Evolutionary conservation across 2,329 filamentous ascomycete species (phyloP).

Genomic region (Cladosporium sp.): DNA sequence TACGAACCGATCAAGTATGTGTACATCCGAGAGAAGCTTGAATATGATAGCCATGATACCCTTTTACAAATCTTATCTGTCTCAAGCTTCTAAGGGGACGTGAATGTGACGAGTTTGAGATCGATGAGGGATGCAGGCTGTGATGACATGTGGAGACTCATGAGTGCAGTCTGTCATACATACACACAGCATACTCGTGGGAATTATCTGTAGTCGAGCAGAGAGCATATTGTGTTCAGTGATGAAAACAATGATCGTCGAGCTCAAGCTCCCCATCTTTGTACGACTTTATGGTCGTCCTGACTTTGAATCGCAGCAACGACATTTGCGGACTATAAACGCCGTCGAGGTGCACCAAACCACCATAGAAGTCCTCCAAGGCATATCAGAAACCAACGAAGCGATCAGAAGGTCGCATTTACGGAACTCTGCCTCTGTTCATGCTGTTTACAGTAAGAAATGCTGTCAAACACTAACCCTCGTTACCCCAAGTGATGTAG

Average conservation of each 20-base stretch:
- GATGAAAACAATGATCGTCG: background rate
- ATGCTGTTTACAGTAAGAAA: too few relatives aligned
- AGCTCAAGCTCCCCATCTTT: background rate
- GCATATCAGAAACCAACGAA: too few relatives aligned
- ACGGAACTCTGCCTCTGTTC: too few relatives aligned
- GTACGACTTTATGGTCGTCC: background rate
- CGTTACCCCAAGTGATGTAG: too few relatives aligned
- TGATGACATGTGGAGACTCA: too few relatives aligned
- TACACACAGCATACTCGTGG: too few relatives aligned
- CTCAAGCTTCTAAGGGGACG: background rate
- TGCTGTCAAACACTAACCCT: too few relatives aligned
- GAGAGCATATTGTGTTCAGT: too few relatives aligned
- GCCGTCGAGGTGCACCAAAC: background rate
- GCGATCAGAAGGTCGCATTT: too few relatives aligned
- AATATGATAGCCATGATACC: conserved; percentile 5
- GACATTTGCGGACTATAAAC: background rate
- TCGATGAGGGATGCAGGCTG: too few relatives aligned
- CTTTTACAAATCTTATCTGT: background rate
- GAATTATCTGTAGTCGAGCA: too few relatives aligned
- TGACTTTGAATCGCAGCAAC: background rate
- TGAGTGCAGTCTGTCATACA: background rate
- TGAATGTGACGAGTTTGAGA: background rate
- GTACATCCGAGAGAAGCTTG: conserved; percentile 5
- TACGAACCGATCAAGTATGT: background rate
- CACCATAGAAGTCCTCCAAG: too few relatives aligned